A percentile compares a stretch with the other conserved stretches of the same genome.
These are phyloP conservation scores for Yamadazyma aaseri DNA, from an alignment of 1,139 yeast species.

Conservation along the genomic window DNA sequence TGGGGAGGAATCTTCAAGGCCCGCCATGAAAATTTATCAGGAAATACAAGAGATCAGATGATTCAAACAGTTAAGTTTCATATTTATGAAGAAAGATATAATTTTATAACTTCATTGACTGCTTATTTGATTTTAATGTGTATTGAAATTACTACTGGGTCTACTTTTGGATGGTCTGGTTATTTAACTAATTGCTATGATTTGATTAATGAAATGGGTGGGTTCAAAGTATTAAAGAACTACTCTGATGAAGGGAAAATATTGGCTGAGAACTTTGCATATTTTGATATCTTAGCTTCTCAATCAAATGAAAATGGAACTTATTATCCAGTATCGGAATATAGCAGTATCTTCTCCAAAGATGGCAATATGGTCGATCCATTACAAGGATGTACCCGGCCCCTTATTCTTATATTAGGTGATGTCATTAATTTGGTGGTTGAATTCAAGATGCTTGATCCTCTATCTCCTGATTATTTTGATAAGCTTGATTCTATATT, in stretches of 20 bases:
- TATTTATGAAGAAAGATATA: conserved; percentile 5
- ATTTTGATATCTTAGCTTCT: conserved; percentile 26
- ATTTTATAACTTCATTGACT: conserved; percentile 25
- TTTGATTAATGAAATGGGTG: conserved; percentile 28
- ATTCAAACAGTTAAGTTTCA: conserved; percentile 5
- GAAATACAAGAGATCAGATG: conserved; percentile 4
- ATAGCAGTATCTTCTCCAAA: conserved; percentile 9
- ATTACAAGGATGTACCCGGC: conserved; percentile 11
- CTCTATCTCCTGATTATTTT: conserved; percentile 2
- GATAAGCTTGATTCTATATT: conserved; percentile 3
- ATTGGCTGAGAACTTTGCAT: conserved; percentile 19
- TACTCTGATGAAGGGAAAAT: conserved; percentile 22
- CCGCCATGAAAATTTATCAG: conserved; percentile 19
- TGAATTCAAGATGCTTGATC: conserved; percentile 4
- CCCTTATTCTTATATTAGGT: conserved; percentile 10
- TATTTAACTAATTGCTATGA: conserved; percentile 28
- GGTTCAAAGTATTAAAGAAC: conserved; percentile 21
- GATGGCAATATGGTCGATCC: conserved; percentile 8
- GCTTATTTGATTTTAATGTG: conserved; percentile 30
- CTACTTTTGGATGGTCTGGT: conserved; percentile 29
- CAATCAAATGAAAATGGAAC: conserved; percentile 27
- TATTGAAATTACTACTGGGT: conserved; percentile 35
- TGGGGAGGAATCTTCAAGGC: conserved; percentile 17
- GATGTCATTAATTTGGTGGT: conserved; percentile 11
- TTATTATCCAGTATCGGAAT: conserved; percentile 20